Evolutionary conservation across 148 eudicot species (phyloP), one percentile per base, ranked within the genome.

Genomic region (Diospyros lotus): DNA sequence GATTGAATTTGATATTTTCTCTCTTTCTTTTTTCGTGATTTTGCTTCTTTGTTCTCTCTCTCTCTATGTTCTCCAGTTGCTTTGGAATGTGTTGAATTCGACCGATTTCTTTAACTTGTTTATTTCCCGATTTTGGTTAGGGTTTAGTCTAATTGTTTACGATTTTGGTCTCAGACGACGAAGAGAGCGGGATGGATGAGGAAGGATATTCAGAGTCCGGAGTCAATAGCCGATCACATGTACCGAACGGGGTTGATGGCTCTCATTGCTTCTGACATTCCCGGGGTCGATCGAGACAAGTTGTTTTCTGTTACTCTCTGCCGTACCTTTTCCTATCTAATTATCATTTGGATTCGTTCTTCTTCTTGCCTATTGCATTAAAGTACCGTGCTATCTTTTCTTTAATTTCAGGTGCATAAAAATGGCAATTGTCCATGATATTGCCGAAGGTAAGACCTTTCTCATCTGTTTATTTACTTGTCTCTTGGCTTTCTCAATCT

Each of bases 171-270:
- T 59, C 79, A 95, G 97, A 83, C 89, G 46, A 95, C 99, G 12
- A 95, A 92, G 84, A 87, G 99, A 83, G 84, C 92, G 6, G 99
- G 99, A 56, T 95, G 99, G 99, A 86, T 95, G 58, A 72, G 77
- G 79, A 86, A 82, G 73, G 86, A 82, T 5, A 85, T 95, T 42
- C 48, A 84, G 64, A 84, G 82, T 80, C 99, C 99, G 9, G 99
- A 95, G 76, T 95, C 99, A 1, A 84, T 95, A 73, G 89, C 96
- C 39, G 99, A 95, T 79, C 99, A 95, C 78, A 95, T 95, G 97
- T 89, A 95, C 71, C 86, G 97, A 43, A 95, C 92, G 99, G 97
- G 96, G 43, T 73, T 95, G 52, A 95, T 95, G 99, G 92, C 96
- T 67, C 93, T 95, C 53, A 83, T 95, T 46, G 76, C 94, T 82